Evolutionary conservation across 768 basidiomycete species (phyloP).

Genomic region (Auricularia cornea): DNA sequence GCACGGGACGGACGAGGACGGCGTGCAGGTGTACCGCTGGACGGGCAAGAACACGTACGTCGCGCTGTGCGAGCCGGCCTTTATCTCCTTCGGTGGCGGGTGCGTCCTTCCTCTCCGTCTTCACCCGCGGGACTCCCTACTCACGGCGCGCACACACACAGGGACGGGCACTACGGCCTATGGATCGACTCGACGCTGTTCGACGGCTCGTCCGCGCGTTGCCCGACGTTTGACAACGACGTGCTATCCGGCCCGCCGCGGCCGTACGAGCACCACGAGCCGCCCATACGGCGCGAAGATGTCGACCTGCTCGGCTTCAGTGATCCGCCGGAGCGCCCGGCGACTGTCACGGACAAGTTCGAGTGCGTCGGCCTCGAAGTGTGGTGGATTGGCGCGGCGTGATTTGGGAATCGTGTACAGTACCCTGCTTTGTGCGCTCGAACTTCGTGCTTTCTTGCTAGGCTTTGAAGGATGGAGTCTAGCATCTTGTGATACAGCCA

Average conservation of each 20-base stretch:
- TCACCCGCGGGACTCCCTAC: neutral
- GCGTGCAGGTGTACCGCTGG: constrained; percentile 63
- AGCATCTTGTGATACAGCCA: no score
- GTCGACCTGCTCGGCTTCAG: no score
- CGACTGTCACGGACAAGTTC: constrained; percentile 49
- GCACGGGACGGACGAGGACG: neutral
- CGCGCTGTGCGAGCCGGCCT: constrained; percentile 71
- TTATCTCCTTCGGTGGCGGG: constrained; percentile 86
- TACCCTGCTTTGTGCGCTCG: no score
- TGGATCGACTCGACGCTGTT: constrained; percentile 77
- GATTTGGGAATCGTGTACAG: no score
- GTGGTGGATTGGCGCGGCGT: constrained; percentile 56
- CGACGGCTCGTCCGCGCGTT: constrained; percentile 75
- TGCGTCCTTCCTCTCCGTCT: constrained; percentile 36
- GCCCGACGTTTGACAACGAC: constrained; percentile 84
- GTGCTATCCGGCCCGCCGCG: constrained; percentile 47
- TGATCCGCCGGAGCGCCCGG: constrained; percentile 1
- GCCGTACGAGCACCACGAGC: neutral
- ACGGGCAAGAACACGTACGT: constrained; percentile 90
- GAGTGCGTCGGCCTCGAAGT: constrained; percentile 91
- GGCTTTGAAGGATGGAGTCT: no score
- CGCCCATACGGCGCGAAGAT: neutral
- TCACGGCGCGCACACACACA: constrained; percentile 19
- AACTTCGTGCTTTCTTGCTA: no score
- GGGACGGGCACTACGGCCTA: constrained; percentile 82